These are phyloP conservation scores for Oryza meyeriana DNA, from an alignment of 176 grass and related monocot genomes.

Conservation along the genomic window DNA sequence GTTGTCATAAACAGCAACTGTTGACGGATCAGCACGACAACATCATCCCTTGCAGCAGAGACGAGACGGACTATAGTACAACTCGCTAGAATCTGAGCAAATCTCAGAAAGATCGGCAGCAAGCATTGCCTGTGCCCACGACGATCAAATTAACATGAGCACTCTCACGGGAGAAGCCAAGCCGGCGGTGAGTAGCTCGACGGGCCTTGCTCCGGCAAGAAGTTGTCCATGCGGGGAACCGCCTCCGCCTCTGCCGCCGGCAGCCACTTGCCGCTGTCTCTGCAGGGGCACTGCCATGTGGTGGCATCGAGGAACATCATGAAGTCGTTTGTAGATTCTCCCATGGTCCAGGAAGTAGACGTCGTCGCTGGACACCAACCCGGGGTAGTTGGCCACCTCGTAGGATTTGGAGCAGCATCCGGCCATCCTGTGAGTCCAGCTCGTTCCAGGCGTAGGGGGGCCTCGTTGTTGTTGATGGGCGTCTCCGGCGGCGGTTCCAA, in stretches of 20 bases:
- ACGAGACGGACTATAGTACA: too few relatives aligned
- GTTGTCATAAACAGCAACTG: too few relatives aligned
- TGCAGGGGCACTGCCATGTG: background rate
- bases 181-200: too few relatives aligned
- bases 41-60: too few relatives aligned
- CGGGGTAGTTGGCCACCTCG: background rate
- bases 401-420: background rate
- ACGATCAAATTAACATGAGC: too few relatives aligned
- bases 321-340: background rate
- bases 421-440: background rate
- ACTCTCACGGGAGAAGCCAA: too few relatives aligned
- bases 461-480: background rate
- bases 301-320: background rate
- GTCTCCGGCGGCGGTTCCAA: background rate
- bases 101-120: too few relatives aligned
- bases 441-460: background rate
- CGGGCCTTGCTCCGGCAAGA: too few relatives aligned
- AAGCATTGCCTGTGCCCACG: too few relatives aligned
- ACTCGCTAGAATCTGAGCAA: too few relatives aligned
- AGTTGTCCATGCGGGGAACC: too few relatives aligned
- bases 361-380: background rate
- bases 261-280: background rate
- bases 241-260: background rate
- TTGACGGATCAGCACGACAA: too few relatives aligned
- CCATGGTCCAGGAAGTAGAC: background rate